Evolutionary conservation across 2,329 filamentous ascomycete species (phyloP), one percentile per base, ranked within the genome.

Genomic region (Fusarium gaditjirri): DNA sequence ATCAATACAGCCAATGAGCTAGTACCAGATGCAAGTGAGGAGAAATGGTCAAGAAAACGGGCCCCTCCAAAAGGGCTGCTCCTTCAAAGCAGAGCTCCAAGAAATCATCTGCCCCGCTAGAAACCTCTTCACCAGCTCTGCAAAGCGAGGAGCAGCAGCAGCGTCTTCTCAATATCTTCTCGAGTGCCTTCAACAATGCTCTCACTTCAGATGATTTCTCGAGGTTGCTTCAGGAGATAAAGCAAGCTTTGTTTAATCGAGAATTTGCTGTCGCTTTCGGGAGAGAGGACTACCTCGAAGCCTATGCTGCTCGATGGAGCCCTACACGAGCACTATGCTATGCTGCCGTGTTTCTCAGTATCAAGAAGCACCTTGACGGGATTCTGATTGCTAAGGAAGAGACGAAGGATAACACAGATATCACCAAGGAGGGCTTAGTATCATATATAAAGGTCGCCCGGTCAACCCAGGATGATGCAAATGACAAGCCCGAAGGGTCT

Each of bases 281-380:
- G 2, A 86, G 86, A 49, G 86, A 89, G 61, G 89, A 92, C 47
- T 88, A 92, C 75, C 86, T 98, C 23, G 89, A 92, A 68, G 93
- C 92, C 14, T 99, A 99, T 84, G 94, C 94, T 13, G 89, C 94
- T 59, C 86, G 96, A 75, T 99, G 95, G 95, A 97, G 94, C 81
- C 93, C 95, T 4, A 92, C 93, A 57, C 87, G 96, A 58, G 93
- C 94, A 1, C 83, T 98, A 57, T 94, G 92, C 70, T 98, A 98
- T 82, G 85, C 90, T n/a, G 78, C 82, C 6, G 81, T 91, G n/a
- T 80, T 92, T 41, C 65, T 80, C 53, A 77, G 76, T 12, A 77
- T 89, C 17, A 66, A 71, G 14, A 65, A 71, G 3, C 73, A 85
- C 33, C 69, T 86, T 5, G 73, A 79, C 31, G 66, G 61, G 33